These are phyloP conservation scores for Acacia melanoxylon DNA, from an alignment of 306 rosid genomes.

Conservation along the genomic window DNA sequence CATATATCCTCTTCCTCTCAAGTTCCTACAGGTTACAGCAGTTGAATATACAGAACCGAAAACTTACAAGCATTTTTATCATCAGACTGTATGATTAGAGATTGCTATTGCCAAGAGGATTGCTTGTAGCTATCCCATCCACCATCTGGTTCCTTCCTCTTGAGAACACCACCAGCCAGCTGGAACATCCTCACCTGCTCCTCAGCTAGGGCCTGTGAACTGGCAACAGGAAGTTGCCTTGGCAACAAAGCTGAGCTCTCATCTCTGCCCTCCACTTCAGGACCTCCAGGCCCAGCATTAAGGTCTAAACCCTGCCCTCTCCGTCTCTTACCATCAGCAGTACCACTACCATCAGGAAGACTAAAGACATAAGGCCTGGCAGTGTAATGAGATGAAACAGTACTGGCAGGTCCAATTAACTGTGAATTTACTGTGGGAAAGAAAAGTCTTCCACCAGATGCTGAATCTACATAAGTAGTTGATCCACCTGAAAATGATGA, in stretches of 20 bases:
- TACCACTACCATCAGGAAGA: slow-evolving; percentile 54
- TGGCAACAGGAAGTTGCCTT: slow-evolving; percentile 61
- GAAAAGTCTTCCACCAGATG: slow-evolving; percentile 60
- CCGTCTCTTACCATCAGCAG: slow-evolving; percentile 61
- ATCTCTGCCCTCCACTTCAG: slow-evolving; percentile 67
- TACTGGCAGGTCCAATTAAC: slow-evolving; percentile 54
- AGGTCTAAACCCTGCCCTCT: slow-evolving; percentile 73
- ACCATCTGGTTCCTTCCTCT: slow-evolving; percentile 80
- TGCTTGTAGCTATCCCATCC: slow-evolving; percentile 72
- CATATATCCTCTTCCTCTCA: slow-evolving; percentile 24
- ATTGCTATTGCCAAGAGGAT: slow-evolving; percentile 56
- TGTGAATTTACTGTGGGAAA: slow-evolving; percentile 62
- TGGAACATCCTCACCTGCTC: slow-evolving; percentile 63
- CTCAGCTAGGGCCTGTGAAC: slow-evolving; percentile 56
- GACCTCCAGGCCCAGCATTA: slow-evolving; percentile 74
- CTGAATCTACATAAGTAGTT: slow-evolving; percentile 54
- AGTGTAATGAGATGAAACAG: slow-evolving; percentile 57
- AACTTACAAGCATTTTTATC: slow-evolving; percentile 51
- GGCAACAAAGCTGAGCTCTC: slow-evolving; percentile 39
- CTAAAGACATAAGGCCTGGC: slow-evolving; percentile 62
- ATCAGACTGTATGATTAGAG: slow-evolving; percentile 28
- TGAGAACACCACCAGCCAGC: slow-evolving; percentile 46
- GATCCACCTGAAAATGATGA: slow-evolving; percentile 53
- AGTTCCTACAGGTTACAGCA: slow-evolving; percentile 37
- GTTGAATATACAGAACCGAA: slow-evolving; percentile 41